phyloP scores from a whole-genome alignment of 768 basidiomycete species.

The Trametes cubensis region DNA sequence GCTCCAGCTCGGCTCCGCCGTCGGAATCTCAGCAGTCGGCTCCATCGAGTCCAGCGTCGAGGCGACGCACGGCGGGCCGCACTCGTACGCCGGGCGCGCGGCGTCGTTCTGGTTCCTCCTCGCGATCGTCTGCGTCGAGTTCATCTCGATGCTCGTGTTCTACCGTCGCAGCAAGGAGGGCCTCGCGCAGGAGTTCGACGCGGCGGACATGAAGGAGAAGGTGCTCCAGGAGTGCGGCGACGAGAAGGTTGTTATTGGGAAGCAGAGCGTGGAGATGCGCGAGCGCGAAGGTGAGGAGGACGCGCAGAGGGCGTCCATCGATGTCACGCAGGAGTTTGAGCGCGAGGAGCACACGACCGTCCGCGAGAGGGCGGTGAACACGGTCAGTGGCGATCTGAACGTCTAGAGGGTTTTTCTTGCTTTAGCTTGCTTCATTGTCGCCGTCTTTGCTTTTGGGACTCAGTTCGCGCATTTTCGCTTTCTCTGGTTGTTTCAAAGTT shows the following conservation, averaged over 20 bases:
- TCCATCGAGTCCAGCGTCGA: slow-evolving; percentile 53
- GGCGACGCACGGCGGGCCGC: slow-evolving; percentile 34
- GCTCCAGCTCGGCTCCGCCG: slow-evolving; percentile 54
- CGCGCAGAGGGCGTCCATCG: neutral
- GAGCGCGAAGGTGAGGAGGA: neutral
- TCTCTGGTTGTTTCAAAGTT: neutral
- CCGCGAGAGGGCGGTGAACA: neutral
- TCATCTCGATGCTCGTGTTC: slow-evolving; percentile 39
- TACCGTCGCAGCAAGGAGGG: slow-evolving; percentile 32
- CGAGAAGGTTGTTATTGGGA: slow-evolving; percentile 7
- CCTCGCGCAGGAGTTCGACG: slow-evolving; percentile 8
- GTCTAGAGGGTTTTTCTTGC: neutral
- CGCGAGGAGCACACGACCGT: slow-evolving; percentile 4
- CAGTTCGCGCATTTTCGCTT: neutral
- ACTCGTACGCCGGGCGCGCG: slow-evolving; percentile 43
- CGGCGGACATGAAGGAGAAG: slow-evolving; percentile 1
- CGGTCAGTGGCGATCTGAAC: neutral
- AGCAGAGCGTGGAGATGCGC: neutral
- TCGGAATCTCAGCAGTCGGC: slow-evolving; percentile 50
- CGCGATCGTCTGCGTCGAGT: slow-evolving; percentile 37
- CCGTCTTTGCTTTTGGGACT: neutral
- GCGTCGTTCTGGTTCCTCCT: slow-evolving; percentile 42
- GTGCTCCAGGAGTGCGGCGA: neutral
- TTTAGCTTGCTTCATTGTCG: too few relatives aligned
- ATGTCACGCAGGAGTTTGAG: neutral